These are phyloP conservation scores for Casuarina equisetifolia DNA, from an alignment of 306 rosid species.

Conservation along the genomic window DNA sequence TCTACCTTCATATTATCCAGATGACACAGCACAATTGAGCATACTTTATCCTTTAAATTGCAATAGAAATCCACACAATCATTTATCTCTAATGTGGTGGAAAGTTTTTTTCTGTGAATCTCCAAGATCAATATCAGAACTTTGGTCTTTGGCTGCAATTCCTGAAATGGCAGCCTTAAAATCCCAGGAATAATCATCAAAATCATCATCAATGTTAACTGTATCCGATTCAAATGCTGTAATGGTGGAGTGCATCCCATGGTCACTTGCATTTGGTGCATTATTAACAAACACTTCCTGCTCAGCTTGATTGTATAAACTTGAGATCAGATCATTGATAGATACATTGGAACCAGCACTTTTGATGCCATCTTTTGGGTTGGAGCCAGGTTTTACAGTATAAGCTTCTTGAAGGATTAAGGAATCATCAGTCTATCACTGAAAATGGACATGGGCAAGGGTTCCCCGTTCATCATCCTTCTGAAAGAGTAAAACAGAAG, in stretches of 20 bases:
- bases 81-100: conserved; percentile 39
- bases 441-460: conserved; percentile 79
- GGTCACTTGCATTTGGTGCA: conserved; percentile 47
- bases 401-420: conserved; percentile 45
- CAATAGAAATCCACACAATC: conserved; percentile 60
- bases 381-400: conserved; percentile 31
- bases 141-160: conserved; percentile 28
- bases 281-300: conserved; percentile 38
- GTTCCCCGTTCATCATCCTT: conserved; percentile 43
- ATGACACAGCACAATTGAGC: conserved; percentile 45
- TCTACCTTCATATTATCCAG: conserved; percentile 65
- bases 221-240: conserved; percentile 41
- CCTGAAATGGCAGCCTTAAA: conserved; percentile 62
- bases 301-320: conserved; percentile 73
- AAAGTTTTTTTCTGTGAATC: conserved; percentile 30
- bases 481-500: conserved; percentile 42
- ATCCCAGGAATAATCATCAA: conserved; percentile 73
- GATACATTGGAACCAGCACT: conserved; percentile 49
- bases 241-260: conserved; percentile 27
- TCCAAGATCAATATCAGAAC: conserved; percentile 39
- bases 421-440: conserved; percentile 57
- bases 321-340: conserved; percentile 72
- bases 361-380: conserved; percentile 31
- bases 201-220: conserved; percentile 43
- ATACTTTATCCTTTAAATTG: conserved; percentile 65